These are phyloP conservation scores for Naematelia encephala DNA, from an alignment of 768 basidiomycete genomes.

Conservation along the genomic window DNA sequence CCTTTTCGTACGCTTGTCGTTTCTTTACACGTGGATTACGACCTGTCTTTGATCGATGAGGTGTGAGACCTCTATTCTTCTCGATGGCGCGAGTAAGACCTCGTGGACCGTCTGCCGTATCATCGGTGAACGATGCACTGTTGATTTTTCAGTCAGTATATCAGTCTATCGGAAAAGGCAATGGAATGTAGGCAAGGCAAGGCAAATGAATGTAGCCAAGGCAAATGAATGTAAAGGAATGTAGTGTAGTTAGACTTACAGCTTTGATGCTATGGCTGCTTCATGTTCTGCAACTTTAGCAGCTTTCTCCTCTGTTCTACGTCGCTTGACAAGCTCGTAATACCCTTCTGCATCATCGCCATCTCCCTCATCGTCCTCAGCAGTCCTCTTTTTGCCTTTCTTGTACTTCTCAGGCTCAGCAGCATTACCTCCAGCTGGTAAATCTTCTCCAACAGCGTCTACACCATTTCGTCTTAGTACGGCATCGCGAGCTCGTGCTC, in stretches of 20 bases:
- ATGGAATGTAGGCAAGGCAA: background rate
- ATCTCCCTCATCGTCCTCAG: slow-evolving; percentile 25
- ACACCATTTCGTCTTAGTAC: slow-evolving; percentile 46
- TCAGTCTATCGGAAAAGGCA: background rate
- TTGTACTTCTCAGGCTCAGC: slow-evolving; percentile 50
- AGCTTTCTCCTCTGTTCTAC: slow-evolving; percentile 67
- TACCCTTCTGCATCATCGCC: slow-evolving; percentile 62
- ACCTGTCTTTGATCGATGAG: slow-evolving; percentile 77
- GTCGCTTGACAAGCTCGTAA: slow-evolving; percentile 81
- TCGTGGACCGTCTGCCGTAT: slow-evolving; percentile 66
- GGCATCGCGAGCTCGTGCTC: slow-evolving; percentile 54
- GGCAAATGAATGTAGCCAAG: background rate
- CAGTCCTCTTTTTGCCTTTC: slow-evolving; percentile 30
- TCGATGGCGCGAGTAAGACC: slow-evolving; percentile 85
- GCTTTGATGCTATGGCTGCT: slow-evolving; percentile 48
- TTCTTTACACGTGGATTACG: slow-evolving; percentile 99
- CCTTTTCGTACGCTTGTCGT: slow-evolving; percentile 83
- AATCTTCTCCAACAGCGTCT: slow-evolving; percentile 20
- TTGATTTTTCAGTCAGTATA: slow-evolving; percentile 2
- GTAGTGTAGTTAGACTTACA: slow-evolving; percentile 21
- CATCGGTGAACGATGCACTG: slow-evolving; percentile 45
- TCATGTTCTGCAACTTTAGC: slow-evolving; percentile 82
- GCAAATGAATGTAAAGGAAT: background rate
- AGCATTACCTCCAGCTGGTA: slow-evolving; percentile 45
- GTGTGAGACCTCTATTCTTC: slow-evolving; percentile 90